phyloP scores from a whole-genome alignment of 2,329 filamentous ascomycete species.

The Beauveria australis region DNA sequence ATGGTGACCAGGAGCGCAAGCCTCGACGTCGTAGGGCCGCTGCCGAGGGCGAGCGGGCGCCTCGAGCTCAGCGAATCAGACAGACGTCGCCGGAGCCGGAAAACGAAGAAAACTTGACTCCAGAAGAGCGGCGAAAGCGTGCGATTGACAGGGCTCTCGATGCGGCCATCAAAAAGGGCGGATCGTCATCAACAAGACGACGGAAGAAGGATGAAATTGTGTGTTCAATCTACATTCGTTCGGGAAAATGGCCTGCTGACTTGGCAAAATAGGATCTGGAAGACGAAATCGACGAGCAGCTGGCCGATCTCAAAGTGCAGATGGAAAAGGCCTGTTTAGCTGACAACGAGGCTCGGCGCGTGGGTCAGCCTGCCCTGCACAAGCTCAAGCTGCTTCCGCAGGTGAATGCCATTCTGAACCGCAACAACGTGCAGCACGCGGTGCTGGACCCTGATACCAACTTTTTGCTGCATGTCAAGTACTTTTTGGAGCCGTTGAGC shows the following conservation, averaged over 20 bases:
- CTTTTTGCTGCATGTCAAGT: constrained; percentile 87
- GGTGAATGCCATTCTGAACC: constrained; percentile 80
- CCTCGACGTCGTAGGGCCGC: constrained; percentile 38
- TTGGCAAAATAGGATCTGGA: constrained; percentile 63
- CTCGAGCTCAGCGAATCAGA: constrained; percentile 38
- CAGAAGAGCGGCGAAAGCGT: constrained; percentile 74
- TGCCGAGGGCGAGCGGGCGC: constrained; percentile 40
- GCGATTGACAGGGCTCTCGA: constrained; percentile 85
- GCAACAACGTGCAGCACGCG: constrained; percentile 75
- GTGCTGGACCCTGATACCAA: constrained; percentile 93
- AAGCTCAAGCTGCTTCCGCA: constrained; percentile 92
- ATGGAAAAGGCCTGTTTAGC: constrained; percentile 88
- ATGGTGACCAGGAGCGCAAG: constrained; percentile 34
- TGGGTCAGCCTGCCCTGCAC: constrained; percentile 74
- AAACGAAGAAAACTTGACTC: constrained; percentile 70
- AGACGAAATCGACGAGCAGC: constrained; percentile 80
- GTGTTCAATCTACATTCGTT: constrained; percentile 26
- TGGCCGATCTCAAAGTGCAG: constrained; percentile 74
- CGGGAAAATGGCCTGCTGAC: constrained; percentile 16
- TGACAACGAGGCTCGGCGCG: constrained; percentile 74
- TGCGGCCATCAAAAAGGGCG: constrained; percentile 72
- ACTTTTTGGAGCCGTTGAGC: constrained; percentile 92
- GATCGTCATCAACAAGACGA: constrained; percentile 48
- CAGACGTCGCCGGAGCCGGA: constrained; percentile 48
- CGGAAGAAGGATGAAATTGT: constrained; percentile 89